Evolutionary conservation across 2,329 filamentous ascomycete genomes (phyloP).

Genomic region (Aspergillus texensis): DNA sequence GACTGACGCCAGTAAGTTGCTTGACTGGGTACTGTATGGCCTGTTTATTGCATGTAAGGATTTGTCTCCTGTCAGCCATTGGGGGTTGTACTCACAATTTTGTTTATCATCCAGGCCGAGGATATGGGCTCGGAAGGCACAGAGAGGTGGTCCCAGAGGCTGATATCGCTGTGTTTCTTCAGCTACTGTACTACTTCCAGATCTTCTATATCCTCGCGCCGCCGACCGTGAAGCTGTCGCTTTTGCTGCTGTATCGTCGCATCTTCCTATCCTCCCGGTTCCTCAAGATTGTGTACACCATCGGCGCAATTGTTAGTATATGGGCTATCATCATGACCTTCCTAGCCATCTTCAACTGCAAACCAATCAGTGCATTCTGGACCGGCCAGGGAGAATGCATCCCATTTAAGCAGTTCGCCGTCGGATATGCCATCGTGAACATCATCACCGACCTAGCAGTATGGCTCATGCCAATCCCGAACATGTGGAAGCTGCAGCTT

Average conservation of each 20-base stretch:
- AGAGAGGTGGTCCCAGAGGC: neutral
- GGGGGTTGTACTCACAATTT: neutral
- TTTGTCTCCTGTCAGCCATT: neutral
- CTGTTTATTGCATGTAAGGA: conserved; percentile 3
- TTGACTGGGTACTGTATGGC: neutral
- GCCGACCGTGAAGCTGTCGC: conserved; percentile 1
- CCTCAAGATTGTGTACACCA: neutral
- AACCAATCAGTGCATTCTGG: conserved; percentile 6
- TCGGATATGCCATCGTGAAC: conserved; percentile 4
- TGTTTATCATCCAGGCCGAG: neutral
- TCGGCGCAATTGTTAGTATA: neutral
- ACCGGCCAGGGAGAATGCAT: conserved; percentile 1
- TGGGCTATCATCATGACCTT: neutral
- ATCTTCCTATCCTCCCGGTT: conserved; percentile 2
- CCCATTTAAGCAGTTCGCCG: neutral
- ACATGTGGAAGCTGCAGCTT: conserved; percentile 7
- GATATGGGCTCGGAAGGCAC: conserved; percentile 1
- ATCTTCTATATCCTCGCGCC: conserved; percentile 1
- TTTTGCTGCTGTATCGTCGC: neutral
- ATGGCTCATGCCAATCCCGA: conserved; percentile 6
- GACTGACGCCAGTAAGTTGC: neutral
- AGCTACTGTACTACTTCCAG: neutral
- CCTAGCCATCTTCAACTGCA: conserved; percentile 2
- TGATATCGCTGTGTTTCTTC: neutral
- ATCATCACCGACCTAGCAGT: neutral